phyloP scores from a whole-genome alignment of 495 filamentous ascomycete species.

The Extremus antarcticus region DNA sequence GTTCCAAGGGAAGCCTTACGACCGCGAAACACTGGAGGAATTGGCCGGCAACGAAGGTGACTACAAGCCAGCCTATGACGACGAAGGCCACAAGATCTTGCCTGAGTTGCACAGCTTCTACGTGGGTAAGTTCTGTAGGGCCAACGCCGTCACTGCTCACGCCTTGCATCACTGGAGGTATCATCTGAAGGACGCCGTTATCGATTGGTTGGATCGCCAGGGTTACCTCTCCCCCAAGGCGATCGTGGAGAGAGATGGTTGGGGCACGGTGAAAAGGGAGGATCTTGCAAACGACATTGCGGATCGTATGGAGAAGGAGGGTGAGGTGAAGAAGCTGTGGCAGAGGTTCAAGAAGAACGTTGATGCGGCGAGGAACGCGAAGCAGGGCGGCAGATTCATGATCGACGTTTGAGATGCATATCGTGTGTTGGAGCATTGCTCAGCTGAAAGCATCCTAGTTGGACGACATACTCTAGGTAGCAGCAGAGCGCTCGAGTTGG shows the following conservation, averaged over 20 bases:
- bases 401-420: neutral
- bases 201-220: constrained; percentile 44
- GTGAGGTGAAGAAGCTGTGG: constrained; percentile 47
- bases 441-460: no score
- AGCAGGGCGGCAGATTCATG: constrained; percentile 18
- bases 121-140: constrained; percentile 46
- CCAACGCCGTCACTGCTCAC: constrained; percentile 60
- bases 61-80: constrained; percentile 18
- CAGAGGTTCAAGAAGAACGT: constrained; percentile 48
- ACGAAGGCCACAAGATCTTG: constrained; percentile 2
- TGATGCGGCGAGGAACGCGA: constrained; percentile 41
- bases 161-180: constrained; percentile 65
- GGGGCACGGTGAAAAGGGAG: constrained; percentile 41
- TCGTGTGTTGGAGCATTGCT: no score
- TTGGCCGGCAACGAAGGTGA: constrained; percentile 37
- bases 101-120: constrained; percentile 23
- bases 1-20: constrained; percentile 60
- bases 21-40: constrained; percentile 56
- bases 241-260: constrained; percentile 43
- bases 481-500: no score
- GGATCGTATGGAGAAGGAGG: constrained; percentile 44
- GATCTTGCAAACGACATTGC: constrained; percentile 47
- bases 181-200: constrained; percentile 59
- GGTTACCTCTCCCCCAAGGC: constrained; percentile 44
- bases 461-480: neutral